These are phyloP conservation scores for Eimeria necatrix DNA, from an alignment of 169 alveolate genomes.

Conservation along the genomic window DNA sequence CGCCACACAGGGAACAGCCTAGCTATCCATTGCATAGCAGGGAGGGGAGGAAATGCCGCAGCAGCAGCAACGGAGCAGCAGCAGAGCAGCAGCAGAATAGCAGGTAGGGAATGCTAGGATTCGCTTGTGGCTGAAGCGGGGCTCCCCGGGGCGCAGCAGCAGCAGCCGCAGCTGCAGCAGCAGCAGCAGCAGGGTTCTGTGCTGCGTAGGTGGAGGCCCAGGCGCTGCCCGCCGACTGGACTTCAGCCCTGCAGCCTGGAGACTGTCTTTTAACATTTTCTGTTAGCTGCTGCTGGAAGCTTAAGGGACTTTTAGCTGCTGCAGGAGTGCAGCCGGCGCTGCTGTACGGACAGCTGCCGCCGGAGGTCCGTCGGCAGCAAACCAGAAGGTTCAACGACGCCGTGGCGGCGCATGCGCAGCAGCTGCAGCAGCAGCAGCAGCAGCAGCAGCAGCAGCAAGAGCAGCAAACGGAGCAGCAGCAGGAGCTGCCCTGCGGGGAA, in stretches of 20 bases:
- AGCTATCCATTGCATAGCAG: no score
- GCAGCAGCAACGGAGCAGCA: no score
- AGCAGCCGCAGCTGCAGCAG: no score
- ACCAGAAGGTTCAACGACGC: conserved; percentile 85
- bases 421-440: conserved; percentile 26
- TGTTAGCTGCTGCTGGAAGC: conserved; percentile 85
- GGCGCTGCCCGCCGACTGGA: conserved; percentile 80
- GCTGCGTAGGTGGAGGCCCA: conserved; percentile 72
- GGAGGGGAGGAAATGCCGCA: no score
- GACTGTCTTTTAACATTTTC: conserved; percentile 95
- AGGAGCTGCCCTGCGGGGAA: neutral
- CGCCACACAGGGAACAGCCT: no score
- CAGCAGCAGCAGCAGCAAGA: neutral
- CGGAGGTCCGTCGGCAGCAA: conserved; percentile 90
- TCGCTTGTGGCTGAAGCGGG: no score
- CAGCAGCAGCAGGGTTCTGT: neutral
- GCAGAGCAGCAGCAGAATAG: no score
- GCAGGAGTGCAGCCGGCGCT: conserved; percentile 86
- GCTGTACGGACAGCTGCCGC: conserved; percentile 94
- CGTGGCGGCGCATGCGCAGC: conserved; percentile 1
- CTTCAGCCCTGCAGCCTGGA: conserved; percentile 90
- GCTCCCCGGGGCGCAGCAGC: no score
- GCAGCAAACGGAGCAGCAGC: neutral
- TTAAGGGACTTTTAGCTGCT: conserved; percentile 83
- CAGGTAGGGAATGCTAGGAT: no score